Conservation (phyloP, 1,139 yeast genomes). For the Zhuliangozyma parablackwelliae region DNA sequence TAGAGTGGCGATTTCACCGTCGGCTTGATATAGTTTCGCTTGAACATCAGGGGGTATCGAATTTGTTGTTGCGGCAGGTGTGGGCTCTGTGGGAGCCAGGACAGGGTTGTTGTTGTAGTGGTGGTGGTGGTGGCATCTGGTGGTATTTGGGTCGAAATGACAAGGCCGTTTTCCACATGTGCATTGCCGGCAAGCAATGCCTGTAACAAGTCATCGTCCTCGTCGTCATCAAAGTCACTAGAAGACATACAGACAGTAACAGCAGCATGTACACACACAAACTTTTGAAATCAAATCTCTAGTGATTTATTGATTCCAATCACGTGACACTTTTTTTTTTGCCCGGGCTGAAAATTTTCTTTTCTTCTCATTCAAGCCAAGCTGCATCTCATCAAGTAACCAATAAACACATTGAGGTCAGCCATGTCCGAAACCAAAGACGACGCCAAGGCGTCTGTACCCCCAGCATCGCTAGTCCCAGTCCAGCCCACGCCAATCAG, state of each 20-base stretch:
- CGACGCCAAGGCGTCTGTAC: slow-evolving; percentile 12
- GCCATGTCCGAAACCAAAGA: background rate
- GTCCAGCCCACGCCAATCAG: slow-evolving; percentile 76
- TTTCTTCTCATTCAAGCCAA: too few relatives aligned
- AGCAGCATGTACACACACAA: too few relatives aligned
- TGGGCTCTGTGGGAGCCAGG: slow-evolving; percentile 5
- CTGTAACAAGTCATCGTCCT: slow-evolving; percentile 31
- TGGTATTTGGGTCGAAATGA: background rate
- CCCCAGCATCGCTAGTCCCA: slow-evolving; percentile 76
- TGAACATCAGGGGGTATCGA: slow-evolving; percentile 13
- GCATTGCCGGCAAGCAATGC: slow-evolving; percentile 7
- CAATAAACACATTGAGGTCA: too few relatives aligned
- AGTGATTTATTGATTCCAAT: too few relatives aligned
- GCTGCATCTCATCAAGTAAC: too few relatives aligned
- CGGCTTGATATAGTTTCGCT: slow-evolving; percentile 43
- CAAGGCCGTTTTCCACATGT: slow-evolving; percentile 2
- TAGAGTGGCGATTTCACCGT: slow-evolving; percentile 75
- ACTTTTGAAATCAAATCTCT: too few relatives aligned
- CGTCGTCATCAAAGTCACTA: slow-evolving; percentile 32
- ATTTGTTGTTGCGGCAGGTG: background rate
- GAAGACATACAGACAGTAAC: background rate
- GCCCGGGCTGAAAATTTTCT: too few relatives aligned
- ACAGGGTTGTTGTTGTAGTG: slow-evolving; percentile 5
- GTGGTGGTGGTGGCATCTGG: slow-evolving; percentile 2
- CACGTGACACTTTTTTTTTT: too few relatives aligned